phyloP scores from a whole-genome alignment of 75 land plant genomes.

The Isoetes taiwanensis region DNA sequence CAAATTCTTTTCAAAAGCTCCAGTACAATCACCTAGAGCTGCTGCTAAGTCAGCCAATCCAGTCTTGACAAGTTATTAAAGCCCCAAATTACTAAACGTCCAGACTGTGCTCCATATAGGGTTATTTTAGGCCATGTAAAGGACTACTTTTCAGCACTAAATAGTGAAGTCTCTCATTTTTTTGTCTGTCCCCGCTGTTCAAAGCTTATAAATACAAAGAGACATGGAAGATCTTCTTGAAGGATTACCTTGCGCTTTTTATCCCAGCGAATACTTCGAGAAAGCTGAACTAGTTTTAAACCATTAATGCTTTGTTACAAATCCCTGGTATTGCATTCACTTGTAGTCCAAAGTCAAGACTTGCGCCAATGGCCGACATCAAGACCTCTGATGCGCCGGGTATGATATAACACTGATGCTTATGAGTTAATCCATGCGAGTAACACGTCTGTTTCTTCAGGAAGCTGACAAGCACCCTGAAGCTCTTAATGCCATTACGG shows the following conservation, averaged over 20 bases:
- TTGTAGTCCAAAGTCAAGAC: neutral
- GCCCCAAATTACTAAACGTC: neutral
- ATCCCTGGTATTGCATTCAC: neutral
- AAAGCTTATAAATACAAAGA: too few species aligned
- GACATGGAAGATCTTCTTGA: too few species aligned
- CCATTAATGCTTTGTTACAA: too few species aligned
- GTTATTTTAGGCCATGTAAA: neutral
- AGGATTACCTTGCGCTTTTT: too few species aligned
- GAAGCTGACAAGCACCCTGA: too few species aligned
- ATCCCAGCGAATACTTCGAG: too few species aligned
- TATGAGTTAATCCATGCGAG: neutral
- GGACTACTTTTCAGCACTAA: neutral
- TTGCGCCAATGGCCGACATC: too few species aligned
- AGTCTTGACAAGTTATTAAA: constrained; percentile 1
- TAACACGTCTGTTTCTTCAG: neutral
- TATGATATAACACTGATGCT: too few species aligned
- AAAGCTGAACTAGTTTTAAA: too few species aligned
- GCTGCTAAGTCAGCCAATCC: too few species aligned
- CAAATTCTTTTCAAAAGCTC: neutral
- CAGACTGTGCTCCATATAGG: neutral
- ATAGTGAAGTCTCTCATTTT: neutral
- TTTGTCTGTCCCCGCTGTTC: neutral
- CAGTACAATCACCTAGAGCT: neutral
- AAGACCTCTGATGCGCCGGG: too few species aligned
- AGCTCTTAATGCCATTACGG: too few species aligned